Base-by-base conservation (phyloP, 2,329 filamentous ascomycete genomes). In the Colletotrichum scovillei region DNA sequence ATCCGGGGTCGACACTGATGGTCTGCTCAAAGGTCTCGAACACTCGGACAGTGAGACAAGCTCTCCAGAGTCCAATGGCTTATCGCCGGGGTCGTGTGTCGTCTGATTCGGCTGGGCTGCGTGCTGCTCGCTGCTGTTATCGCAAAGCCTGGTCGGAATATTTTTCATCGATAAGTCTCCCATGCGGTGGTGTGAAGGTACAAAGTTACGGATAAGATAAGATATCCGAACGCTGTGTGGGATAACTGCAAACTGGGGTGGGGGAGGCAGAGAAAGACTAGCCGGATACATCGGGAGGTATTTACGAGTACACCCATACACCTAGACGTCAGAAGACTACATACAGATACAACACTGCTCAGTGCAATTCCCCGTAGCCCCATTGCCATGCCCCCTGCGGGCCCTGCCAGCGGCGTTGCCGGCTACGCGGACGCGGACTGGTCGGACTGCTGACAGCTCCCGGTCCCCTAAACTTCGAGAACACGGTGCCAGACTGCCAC, bases 401-500 rank as follows among this genome's bases (percentile, higher is more conserved):
- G 38, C 63, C 70, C 60, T 57, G 60, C 46, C 59, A 26, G 38
- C 28, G 57, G 52, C 65, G 60, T 59, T 16, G 64, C 64, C 69
- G 64, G 64, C 35, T 32, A 57, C 38, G 63, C 28, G 11, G 56
- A 46, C 26, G 57, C 68, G 63, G 56, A 56, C 14, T 19, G 28
- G 69, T 49, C 67, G 59, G 66, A 52, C 66, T 70, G 55, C 58
- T 68, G 65, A 69, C 49, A 72, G 64, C 65, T 72, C 55, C 66
- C 55, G 70, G 67, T 66, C 71, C 67, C 71, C 46, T 66, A 62
- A 56, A 42, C 57, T 63, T 38, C 8, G 19, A 26, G 28, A 49
- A 30, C 38, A 57, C 35, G 32, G 32, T 16, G 70, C 42, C 4
- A 46, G 4, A n/a, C 19, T n/a, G 19, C 16, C 19, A 46, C 16